phyloP scores from a whole-genome alignment of 192 early-diverging fungal species.

The Neocallimastix lanati region DNA sequence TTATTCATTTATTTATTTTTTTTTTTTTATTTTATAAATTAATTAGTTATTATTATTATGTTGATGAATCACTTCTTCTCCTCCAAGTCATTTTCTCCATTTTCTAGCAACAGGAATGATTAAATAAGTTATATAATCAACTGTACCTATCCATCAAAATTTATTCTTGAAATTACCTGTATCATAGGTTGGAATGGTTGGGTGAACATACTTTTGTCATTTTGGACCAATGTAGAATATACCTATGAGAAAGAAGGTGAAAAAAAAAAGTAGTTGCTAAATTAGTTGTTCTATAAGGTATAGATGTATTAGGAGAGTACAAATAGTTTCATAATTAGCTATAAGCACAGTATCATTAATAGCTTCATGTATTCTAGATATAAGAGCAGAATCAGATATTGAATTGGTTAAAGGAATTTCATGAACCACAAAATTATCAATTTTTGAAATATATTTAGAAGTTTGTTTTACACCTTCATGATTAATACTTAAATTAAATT shows the following conservation, averaged over 20 bases:
- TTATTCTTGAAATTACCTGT: background rate
- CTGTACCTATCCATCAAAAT: constrained; percentile 5
- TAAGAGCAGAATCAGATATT: constrained; percentile 5
- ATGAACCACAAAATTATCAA: constrained; percentile 17
- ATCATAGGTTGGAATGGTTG: background rate
- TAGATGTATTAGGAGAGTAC: constrained; percentile 27
- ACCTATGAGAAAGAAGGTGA: no score
- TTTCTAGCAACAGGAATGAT: constrained; percentile 16
- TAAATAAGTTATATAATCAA: constrained; percentile 9
- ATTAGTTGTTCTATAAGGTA: no score
- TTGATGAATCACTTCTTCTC: constrained; percentile 26
- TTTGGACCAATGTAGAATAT: background rate
- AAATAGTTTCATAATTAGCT: constrained; percentile 33
- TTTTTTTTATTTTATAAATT: no score
- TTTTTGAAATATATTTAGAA: constrained; percentile 19
- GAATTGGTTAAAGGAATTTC: constrained; percentile 24
- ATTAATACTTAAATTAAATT: constrained; percentile 38
- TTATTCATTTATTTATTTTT: no score
- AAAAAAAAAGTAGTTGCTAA: no score
- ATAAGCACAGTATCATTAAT: constrained; percentile 17
- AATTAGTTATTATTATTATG: no score
- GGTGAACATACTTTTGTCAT: background rate
- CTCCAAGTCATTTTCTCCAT: constrained; percentile 32
- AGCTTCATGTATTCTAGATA: constrained; percentile 13
- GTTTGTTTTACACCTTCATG: constrained; percentile 26